Evolutionary conservation across 305 asterid species (phyloP), one percentile per base, ranked within the genome.

Genomic region (Solanum hybrid): DNA sequence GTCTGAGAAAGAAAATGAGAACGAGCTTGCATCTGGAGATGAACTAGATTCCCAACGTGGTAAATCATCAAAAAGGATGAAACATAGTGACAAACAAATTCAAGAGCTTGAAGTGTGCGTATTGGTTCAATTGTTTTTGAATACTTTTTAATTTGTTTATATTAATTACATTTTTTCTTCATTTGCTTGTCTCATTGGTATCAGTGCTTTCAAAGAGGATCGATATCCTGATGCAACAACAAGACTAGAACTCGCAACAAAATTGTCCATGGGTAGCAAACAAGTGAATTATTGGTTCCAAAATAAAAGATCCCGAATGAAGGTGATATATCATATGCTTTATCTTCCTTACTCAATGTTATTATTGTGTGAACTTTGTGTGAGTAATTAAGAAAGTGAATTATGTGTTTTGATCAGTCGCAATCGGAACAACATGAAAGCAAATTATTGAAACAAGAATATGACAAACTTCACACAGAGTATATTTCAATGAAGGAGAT

Each of bases 201-300:
- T 34, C 38, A 76, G 80, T 76, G 9, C 22, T 13, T 76, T 76
- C 38, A 95, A 95, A 93, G 96, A 95, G 90, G 95, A 94, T 77
- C 96, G 96, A 1, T 96, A 96, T 87, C 98, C 99, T 8, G 96
- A 95, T 65, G 97, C 95, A 94, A 96, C 94, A 88, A 93, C 34
- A 92, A 83, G 96, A 95, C 75, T 92, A 83, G 96, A 95, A 24
- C 94, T 96, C 26, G 96, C 97, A 12, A 93, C 61, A 83, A 92
- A 93, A 89, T 90, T 96, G 17, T 93, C 93, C 88, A 91, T 95
- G 96, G 95, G 92, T 89, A 90, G 91, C 82, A 92, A 93, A 90
- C 98, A 95, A 91, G 94, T 96, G 32, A 94, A 96, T 78, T 95
- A 95, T 87, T 96, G 98, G 98, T 96, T 95, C 91, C 97, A 95